Percentiles rank a stretch among this genome's conserved stretches.
phyloP scores from a whole-genome alignment of 129 eudicot species.

The Ambrosia artemisiifolia region DNA sequence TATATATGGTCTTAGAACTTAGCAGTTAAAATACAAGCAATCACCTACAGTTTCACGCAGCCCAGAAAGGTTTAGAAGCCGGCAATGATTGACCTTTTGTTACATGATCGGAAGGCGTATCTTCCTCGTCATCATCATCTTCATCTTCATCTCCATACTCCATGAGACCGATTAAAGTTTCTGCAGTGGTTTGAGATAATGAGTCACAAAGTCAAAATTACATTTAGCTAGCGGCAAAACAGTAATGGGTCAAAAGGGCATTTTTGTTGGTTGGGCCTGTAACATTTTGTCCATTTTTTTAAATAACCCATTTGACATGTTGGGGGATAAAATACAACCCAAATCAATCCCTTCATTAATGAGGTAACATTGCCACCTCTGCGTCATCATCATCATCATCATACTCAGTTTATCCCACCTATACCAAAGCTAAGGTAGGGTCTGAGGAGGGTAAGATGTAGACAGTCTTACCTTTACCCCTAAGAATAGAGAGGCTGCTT shows the following conservation, averaged over 20 bases:
- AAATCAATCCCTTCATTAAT: background rate
- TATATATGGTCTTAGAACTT: constrained; percentile 2
- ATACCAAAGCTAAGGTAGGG: too few species aligned
- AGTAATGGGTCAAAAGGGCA: background rate
- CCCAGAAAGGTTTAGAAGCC: constrained; percentile 79
- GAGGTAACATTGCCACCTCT: background rate
- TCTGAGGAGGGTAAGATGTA: too few species aligned
- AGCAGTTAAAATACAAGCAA: constrained; percentile 16
- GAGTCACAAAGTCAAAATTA: background rate
- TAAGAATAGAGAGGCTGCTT: too few species aligned
- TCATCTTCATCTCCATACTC: constrained; percentile 90
- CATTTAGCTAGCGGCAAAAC: background rate
- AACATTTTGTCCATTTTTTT: background rate
- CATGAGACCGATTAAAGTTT: constrained; percentile 72
- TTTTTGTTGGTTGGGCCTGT: background rate
- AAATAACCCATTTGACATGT: background rate
- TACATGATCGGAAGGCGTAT: constrained; percentile 21
- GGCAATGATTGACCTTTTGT: constrained; percentile 19
- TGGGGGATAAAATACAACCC: background rate
- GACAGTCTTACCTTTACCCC: too few species aligned
- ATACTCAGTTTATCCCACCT: too few species aligned
- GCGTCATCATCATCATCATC: too few species aligned
- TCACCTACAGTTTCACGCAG: constrained; percentile 38
- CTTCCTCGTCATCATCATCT: constrained; percentile 57
- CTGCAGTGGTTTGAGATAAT: constrained; percentile 30